phyloP scores from a whole-genome alignment of 257 asterid species.

The Solanum ossicruentum region DNA sequence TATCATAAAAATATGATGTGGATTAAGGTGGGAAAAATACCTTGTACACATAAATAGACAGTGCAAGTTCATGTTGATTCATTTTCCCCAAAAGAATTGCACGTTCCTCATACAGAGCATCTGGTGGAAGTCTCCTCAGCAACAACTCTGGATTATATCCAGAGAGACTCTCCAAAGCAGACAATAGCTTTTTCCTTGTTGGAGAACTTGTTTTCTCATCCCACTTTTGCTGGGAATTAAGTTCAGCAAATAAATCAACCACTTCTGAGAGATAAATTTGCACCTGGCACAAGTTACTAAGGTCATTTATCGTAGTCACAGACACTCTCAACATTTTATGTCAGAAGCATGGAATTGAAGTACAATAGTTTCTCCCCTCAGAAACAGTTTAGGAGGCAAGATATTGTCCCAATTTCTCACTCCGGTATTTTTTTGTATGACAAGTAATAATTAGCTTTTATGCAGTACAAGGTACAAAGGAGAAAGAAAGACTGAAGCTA shows the following conservation, averaged over 20 bases:
- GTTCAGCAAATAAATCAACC: conserved; percentile 77
- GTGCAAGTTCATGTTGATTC: conserved; percentile 95
- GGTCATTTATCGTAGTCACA: neutral
- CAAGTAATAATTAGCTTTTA: too few relatives aligned
- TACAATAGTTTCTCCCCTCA: neutral
- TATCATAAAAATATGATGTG: neutral
- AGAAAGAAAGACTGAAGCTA: conserved; percentile 1
- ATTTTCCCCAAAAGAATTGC: conserved; percentile 88
- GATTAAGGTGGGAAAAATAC: conserved; percentile 21
- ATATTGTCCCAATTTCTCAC: neutral
- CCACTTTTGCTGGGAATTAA: conserved; percentile 70
- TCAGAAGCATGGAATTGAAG: neutral
- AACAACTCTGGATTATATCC: conserved; percentile 75
- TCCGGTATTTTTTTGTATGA: neutral
- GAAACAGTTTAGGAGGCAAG: neutral
- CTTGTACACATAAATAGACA: conserved; percentile 87
- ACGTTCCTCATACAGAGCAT: conserved; percentile 86
- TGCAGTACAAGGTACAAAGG: neutral
- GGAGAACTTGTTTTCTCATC: conserved; percentile 75
- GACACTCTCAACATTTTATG: neutral
- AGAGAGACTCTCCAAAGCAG: conserved; percentile 78
- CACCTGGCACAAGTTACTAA: conserved; percentile 35
- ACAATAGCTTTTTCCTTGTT: conserved; percentile 79
- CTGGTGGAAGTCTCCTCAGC: conserved; percentile 76
- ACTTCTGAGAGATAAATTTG: conserved; percentile 95